These are phyloP conservation scores for Lentinula boryana DNA, from an alignment of 768 basidiomycete genomes.

Conservation along the genomic window DNA sequence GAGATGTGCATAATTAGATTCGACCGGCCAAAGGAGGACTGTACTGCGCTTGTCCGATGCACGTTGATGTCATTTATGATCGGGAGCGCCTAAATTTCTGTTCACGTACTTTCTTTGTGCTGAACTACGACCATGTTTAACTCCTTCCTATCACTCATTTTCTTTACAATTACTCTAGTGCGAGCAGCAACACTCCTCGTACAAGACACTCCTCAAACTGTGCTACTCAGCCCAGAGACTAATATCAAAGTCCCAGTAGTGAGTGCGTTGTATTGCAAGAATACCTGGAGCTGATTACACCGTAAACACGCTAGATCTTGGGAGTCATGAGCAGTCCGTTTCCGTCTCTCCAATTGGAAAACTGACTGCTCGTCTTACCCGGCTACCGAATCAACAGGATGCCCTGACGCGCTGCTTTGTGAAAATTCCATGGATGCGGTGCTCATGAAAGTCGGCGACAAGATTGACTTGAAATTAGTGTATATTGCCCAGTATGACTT, in stretches of 20 bases:
- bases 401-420: slow-evolving; percentile 81
- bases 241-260: slow-evolving; percentile 39
- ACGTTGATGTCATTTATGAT: not conserved
- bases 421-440: slow-evolving; percentile 75
- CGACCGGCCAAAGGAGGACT: too few relatives aligned
- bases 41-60: not conserved
- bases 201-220: not conserved
- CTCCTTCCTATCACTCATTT: not conserved
- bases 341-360: not conserved
- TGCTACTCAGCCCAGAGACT: not conserved
- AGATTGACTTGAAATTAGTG: slow-evolving; percentile 62
- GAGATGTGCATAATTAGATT: too few relatives aligned
- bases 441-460: slow-evolving; percentile 50
- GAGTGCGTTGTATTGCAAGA: not conserved
- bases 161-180: not conserved
- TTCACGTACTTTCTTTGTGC: not conserved
- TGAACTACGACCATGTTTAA: not conserved
- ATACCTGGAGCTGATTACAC: not conserved
- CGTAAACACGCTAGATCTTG: slow-evolving; percentile 17
- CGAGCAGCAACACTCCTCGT: not conserved
- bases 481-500: slow-evolving; percentile 68
- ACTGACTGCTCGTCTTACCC: not conserved
- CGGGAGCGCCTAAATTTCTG: not conserved
- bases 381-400: slow-evolving; percentile 11
- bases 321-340: slow-evolving; percentile 42